Evolutionary conservation across 225 moss, liverwort and hornwort genomes (phyloP), one percentile per base, ranked within the genome.

Genomic region (Physcomitrellopsis africana): DNA sequence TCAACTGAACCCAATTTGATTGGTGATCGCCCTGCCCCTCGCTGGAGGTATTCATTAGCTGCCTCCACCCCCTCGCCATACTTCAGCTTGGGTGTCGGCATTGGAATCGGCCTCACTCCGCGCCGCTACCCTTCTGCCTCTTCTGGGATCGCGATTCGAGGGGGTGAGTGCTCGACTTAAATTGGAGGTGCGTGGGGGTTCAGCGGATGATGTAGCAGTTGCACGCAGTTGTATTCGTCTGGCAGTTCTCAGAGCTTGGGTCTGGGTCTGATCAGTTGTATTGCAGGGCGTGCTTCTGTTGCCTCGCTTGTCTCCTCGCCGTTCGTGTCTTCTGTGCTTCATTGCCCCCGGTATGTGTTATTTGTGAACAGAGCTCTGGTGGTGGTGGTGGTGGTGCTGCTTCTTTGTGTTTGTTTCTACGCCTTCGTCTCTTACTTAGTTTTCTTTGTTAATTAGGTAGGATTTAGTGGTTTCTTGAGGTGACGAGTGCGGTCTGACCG

Each of bases 91-190:
- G 10, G 26, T 42, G n/a, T 75, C 20, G 65, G 57, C 65, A 15
- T 75, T 49, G 43, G 57, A 65, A 58, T 57, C 72, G 15, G 37
- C 51, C 32, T 37, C 32, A 37, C 32, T 10, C 5, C 16, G 16
- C 45, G 37, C 68, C 54, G 55, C 65, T 58, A 51, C 63, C 63
- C 22, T 46, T 57, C 41, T 16, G 41, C n/a, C 29, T 12, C 41
- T 7, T 10, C 18, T 44, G 10, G 32, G 32, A 37, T 37, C 32
- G 4, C 32, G 32, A 37, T 37, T 37, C 32, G 32, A 37, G 32
- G 4, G 24, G 32, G 32, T 37, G 32, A 37, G 5, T 5, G 32
- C 32, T 37, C 18, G 48, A 4, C 3, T 9, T 7, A 4, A 14
- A 37, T 23, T 24, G 24, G 42, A 43, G 4, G 32, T 5, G 32